Evolutionary conservation across 495 filamentous ascomycete species (phyloP).

Genomic region (Lepidopterella palustris): DNA sequence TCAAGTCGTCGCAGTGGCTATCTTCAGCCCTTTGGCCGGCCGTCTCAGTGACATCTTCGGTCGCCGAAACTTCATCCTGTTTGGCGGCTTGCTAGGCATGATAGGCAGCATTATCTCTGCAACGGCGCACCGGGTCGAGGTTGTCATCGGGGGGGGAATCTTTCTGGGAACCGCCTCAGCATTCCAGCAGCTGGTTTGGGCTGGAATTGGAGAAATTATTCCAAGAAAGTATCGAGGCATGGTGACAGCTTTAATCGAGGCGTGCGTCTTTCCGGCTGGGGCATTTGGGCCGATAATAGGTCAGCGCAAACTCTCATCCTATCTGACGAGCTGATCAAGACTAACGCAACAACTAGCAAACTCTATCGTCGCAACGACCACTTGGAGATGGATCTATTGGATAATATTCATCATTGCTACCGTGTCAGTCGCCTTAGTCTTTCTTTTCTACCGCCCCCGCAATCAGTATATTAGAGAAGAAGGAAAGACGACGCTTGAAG

Average conservation of each 20-base stretch:
- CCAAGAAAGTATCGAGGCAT: not conserved
- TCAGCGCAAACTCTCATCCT: not conserved
- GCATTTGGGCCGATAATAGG: not conserved
- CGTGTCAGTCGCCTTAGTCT: not conserved
- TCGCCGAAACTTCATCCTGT: not conserved
- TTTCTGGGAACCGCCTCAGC: not conserved
- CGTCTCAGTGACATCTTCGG: slow-evolving; percentile 1
- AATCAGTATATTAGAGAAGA: slow-evolving; percentile 2
- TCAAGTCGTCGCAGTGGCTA: not conserved
- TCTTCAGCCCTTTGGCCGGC: not conserved
- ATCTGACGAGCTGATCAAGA: not conserved
- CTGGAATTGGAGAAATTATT: not conserved
- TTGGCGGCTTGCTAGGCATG: not conserved
- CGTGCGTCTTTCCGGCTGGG: not conserved
- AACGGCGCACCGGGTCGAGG: not conserved
- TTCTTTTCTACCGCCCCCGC: not conserved
- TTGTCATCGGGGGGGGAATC: not conserved
- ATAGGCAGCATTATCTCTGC: not conserved
- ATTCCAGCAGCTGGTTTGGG: not conserved
- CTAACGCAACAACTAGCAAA: not conserved
- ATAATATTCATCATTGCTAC: not conserved
- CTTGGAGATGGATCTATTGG: not conserved
- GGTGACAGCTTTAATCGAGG: not conserved
- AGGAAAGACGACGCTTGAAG: not conserved
- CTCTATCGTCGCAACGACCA: not conserved